phyloP scores from a whole-genome alignment of 257 asterid genomes.

The Rauvolfia tetraphylla region DNA sequence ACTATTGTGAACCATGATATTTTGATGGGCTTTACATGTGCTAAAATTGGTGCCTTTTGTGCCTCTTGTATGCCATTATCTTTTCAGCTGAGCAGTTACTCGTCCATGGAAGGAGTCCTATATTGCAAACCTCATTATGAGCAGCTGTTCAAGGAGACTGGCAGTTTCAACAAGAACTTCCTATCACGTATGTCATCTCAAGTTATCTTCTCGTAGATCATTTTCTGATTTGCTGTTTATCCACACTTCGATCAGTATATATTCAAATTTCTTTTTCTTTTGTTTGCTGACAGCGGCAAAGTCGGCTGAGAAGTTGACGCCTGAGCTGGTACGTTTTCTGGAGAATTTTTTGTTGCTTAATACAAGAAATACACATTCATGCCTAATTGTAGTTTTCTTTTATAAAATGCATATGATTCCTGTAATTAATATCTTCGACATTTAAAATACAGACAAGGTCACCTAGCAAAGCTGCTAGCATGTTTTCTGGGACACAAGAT shows the following conservation, averaged over 20 bases:
- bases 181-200: slow-evolving; percentile 58
- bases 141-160: slow-evolving; percentile 91
- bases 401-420: slow-evolving; percentile 14
- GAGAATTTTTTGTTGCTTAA: slow-evolving; percentile 4
- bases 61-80: not conserved
- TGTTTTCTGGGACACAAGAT: slow-evolving; percentile 98
- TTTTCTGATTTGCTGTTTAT: slow-evolving; percentile 7
- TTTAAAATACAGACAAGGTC: slow-evolving; percentile 58
- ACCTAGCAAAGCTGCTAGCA: slow-evolving; percentile 90
- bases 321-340: slow-evolving; percentile 60
- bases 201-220: slow-evolving; percentile 2
- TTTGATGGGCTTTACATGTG: slow-evolving; percentile 1
- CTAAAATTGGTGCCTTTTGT: not conserved
- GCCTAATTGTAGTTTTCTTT: not conserved
- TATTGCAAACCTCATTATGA: slow-evolving; percentile 93
- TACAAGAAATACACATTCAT: not conserved
- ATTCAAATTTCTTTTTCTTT: slow-evolving; percentile 24
- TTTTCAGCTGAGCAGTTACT: slow-evolving; percentile 74
- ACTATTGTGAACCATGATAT: not conserved
- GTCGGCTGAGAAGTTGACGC: slow-evolving; percentile 82
- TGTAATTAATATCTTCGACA: not conserved
- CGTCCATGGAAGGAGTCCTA: slow-evolving; percentile 93
- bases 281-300: slow-evolving; percentile 65
- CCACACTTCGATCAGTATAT: not conserved
- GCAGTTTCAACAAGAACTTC: slow-evolving; percentile 81